Evolutionary conservation across 768 basidiomycete species (phyloP), one percentile per base, ranked within the genome.

Genomic region (Lactarius deliciosus): DNA sequence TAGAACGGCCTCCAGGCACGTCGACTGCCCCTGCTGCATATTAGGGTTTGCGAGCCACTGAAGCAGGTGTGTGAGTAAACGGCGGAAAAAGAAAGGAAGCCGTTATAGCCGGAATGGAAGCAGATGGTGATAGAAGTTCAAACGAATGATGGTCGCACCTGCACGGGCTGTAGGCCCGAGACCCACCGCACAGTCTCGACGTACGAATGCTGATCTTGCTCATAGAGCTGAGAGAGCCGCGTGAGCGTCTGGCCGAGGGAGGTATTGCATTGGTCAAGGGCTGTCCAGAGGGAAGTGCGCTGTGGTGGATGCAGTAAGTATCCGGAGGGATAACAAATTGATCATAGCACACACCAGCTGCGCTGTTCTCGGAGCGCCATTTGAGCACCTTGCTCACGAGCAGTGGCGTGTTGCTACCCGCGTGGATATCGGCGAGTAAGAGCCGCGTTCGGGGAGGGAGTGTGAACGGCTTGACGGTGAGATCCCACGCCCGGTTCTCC

Each of bases 391-490:
- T 89, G 36, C 92, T 87, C 13, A 96, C 94, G 50, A 98, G 85
- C 50, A 92, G 92, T 2, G 97, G 97, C 2, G 97, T 98, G 73
- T 98, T 92, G 70, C 92, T 96, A 11, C 97, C 97, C 10, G 92
- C 94, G 72, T 97, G 92, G 18, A 98, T 94, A 74, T 99, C 97
- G 30, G 96, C 97, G 25, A 99, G 82, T 78, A 98, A 83, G 41
- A 99, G 82, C 63, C 92, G 82, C 25, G 91, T 88, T 60, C 87
- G 77, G 0, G 92, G 92, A 3, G 97, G 97, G 40, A 99, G 86
- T 61, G 85, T 82, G 75, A 97, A 93, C 0, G 87, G 84, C 63
- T 81, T 77, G 15, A 90, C 82, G 38, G 73, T 75, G 70, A 89
- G 85, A 71, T 94, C 88, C 96, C 96, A 97, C 63, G 80, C 81